Percentiles rank a stretch among this genome's conserved stretches.
Evolutionary conservation across 176 grass and related monocot species (phyloP).

Genomic region (Coix lacrymajobi): DNA sequence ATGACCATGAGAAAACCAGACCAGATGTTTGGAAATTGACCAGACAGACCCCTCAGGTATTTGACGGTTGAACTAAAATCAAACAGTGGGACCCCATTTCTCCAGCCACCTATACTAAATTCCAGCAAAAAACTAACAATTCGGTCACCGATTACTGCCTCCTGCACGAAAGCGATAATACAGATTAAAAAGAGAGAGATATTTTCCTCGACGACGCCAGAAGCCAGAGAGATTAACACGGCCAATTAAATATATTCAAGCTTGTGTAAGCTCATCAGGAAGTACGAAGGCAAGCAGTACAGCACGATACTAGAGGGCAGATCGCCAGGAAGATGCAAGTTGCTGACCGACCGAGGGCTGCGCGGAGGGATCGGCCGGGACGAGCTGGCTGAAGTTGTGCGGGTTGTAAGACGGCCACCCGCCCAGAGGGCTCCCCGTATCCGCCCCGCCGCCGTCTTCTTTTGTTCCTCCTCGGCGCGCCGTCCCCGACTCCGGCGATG

Average conservation of each 20-base stretch:
- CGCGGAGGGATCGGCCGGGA: conserved; percentile 60
- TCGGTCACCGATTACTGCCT: background rate
- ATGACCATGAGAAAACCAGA: background rate
- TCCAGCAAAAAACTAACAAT: background rate
- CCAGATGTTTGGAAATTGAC: background rate
- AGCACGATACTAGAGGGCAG: background rate
- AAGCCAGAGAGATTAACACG: background rate
- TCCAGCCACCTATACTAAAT: background rate
- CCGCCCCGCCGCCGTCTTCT: background rate
- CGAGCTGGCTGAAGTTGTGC: conserved; percentile 83
- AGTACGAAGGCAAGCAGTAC: background rate
- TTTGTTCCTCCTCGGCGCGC: background rate
- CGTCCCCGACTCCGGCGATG: conserved; percentile 25
- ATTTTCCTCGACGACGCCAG: background rate
- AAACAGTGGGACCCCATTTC: background rate
- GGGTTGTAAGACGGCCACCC: conserved; percentile 83
- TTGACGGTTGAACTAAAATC: background rate
- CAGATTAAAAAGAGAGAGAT: background rate
- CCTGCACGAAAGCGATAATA: background rate
- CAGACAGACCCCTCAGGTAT: background rate
- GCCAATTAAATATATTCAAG: background rate
- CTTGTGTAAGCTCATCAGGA: too few relatives aligned
- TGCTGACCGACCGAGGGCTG: conserved; percentile 66
- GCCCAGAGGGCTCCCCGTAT: conserved; percentile 66
- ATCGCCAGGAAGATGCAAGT: background rate